Evolutionary conservation across 2,329 filamentous ascomycete species (phyloP), one percentile per base, ranked within the genome.

Genomic region (Calonectria pseudoreteaudii): DNA sequence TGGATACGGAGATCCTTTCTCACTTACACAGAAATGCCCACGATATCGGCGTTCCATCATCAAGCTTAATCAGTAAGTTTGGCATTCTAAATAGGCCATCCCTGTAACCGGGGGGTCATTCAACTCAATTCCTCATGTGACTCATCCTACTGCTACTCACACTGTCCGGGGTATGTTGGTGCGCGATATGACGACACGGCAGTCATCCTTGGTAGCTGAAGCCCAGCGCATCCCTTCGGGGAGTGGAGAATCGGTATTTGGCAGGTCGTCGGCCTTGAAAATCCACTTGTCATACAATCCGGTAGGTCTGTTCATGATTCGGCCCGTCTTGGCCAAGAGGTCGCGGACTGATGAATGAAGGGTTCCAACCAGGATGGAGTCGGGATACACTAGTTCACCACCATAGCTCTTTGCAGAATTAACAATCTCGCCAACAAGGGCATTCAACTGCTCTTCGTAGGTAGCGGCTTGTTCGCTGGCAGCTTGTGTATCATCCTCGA

Each of bases 21-120:
- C 3, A 62, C 76, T 36, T 70, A 86, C 88, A 87, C 6, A 91
- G 80, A 66, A 94, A 93, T 0, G 88, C 90, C 93, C 93, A 95
- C 0, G 92, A 91, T 7, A 94, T 84, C 0, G 89, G 87, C 1
- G 84, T 87, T 1, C 86, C 87, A 23, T 89, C 86, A 1, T 82
- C 79, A 0, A 86, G 80, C 67, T 88, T 87, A 26, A 92, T 83
- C 1, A 86, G 84, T 47, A 86, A 81, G 74, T 86, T 90, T 3
- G 88, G 89, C 52, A 89, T 84, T 28, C 81, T 80, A 72, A 84
- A 78, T 31, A 90, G 81, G 16, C 84, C 88, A 13, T 86, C 82
- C 75, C 86, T 88, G 41, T 16, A 36, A 30, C 18, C 47, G 16
- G 52, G 11, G 16, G 52, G 11, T 53, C 16, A 56, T 30, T 56